Conservation (phyloP, 2,329 filamentous ascomycete genomes). For the Sporothrix curviconia region DNA sequence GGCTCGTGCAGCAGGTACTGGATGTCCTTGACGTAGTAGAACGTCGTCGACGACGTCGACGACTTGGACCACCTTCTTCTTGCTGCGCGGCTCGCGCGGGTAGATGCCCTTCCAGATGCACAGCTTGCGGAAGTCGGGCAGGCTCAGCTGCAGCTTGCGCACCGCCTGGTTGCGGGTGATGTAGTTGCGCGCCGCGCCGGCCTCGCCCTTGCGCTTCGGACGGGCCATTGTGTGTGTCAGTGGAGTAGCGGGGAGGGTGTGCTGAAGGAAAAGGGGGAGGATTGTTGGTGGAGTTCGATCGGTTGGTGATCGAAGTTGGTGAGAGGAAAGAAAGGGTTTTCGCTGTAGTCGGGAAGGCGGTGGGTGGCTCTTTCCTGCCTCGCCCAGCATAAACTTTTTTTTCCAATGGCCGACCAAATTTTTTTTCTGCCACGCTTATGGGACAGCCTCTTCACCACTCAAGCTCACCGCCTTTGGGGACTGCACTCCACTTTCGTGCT, state of each 20-base stretch:
- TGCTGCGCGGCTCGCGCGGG: slow-evolving; percentile 90
- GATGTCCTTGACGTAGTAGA: slow-evolving; percentile 89
- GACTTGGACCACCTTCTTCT: slow-evolving; percentile 95
- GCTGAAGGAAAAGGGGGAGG: not conserved
- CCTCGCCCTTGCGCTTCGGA: slow-evolving; percentile 87
- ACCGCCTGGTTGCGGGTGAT: slow-evolving; percentile 95
- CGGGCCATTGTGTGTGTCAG: slow-evolving; percentile 51
- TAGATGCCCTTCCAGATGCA: slow-evolving; percentile 99
- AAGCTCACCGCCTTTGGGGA: not conserved
- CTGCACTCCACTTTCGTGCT: not conserved
- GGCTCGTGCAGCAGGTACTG: slow-evolving; percentile 98
- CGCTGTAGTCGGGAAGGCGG: not conserved
- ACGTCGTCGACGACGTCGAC: slow-evolving; percentile 84
- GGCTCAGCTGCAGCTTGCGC: slow-evolving; percentile 92
- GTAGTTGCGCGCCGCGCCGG: slow-evolving; percentile 96
- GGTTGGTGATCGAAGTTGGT: not conserved
- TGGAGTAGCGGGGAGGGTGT: not conserved
- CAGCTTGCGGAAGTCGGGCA: slow-evolving; percentile 93
- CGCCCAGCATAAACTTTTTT: slow-evolving; percentile 23
- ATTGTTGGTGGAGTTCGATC: not conserved
- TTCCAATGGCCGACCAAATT: slow-evolving; percentile 4
- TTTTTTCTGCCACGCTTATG: slow-evolving; percentile 17
- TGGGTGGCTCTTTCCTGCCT: slow-evolving; percentile 1
- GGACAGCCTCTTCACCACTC: slow-evolving; percentile 1
- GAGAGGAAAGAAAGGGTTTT: slow-evolving; percentile 6